These are phyloP conservation scores for Xylariomycetidae sp. DNA, from an alignment of 2,329 filamentous ascomycete species.

Conservation along the genomic window DNA sequence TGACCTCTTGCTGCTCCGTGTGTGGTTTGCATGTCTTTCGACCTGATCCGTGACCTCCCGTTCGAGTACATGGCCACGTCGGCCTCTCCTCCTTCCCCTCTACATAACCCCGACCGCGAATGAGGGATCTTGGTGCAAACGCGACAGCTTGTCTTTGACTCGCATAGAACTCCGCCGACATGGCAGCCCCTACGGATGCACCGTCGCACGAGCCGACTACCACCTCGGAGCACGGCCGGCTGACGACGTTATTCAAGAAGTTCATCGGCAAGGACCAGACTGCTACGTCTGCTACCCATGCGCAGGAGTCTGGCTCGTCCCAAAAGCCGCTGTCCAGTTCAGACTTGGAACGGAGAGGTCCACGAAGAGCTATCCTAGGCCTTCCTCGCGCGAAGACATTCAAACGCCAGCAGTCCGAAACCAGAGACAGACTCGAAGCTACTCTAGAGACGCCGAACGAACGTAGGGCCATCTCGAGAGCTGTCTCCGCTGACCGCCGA, in stretches of 20 bases:
- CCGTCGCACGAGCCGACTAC: conserved; percentile 18
- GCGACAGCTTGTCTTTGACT: not conserved
- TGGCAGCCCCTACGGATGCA: conserved; percentile 21
- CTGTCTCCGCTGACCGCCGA: conserved; percentile 59
- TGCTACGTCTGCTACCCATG: conserved; percentile 13
- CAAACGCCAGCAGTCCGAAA: conserved; percentile 76
- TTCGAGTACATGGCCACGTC: conserved; percentile 12
- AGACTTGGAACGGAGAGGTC: conserved; percentile 36
- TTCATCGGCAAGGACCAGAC: conserved; percentile 19
- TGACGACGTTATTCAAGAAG: conserved; percentile 19
- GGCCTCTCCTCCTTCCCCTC: conserved; percentile 10
- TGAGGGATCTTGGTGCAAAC: conserved; percentile 15
- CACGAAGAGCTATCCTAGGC: conserved; percentile 65
- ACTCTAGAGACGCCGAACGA: conserved; percentile 58
- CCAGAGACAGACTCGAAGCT: conserved; percentile 65
- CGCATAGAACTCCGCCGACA: conserved; percentile 15
- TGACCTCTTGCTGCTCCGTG: no score
- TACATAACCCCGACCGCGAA: conserved; percentile 16
- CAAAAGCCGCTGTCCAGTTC: conserved; percentile 18
- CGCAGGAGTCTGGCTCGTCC: conserved; percentile 18
- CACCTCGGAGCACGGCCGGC: conserved; percentile 16
- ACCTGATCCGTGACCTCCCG: no score
- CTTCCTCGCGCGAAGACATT: conserved; percentile 74
- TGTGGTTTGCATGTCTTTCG: no score
- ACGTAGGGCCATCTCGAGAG: conserved; percentile 67